Evolutionary conservation across 495 filamentous ascomycete genomes (phyloP).

Genomic region (Penicillium ucsense): DNA sequence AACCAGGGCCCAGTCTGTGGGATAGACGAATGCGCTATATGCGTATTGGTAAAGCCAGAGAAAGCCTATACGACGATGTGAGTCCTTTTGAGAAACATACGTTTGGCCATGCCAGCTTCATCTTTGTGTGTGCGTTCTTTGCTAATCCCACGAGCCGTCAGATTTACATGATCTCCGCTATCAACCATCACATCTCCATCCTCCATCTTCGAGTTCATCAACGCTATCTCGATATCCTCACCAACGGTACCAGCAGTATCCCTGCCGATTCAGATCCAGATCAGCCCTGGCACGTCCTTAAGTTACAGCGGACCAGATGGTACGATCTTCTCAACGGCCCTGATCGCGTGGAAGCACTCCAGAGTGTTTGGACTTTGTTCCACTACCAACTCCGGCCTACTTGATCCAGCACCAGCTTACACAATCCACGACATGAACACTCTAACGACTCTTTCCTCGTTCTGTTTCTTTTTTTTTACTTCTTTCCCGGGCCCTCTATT

Average conservation of each 20-base stretch:
- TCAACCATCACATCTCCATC: conserved; percentile 77
- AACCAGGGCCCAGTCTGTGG: conserved; percentile 58
- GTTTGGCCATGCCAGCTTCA: not conserved
- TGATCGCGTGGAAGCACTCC: conserved; percentile 61
- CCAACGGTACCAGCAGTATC: conserved; percentile 21
- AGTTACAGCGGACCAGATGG: conserved; percentile 65
- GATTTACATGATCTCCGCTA: conserved; percentile 70
- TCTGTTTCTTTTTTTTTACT: not conserved
- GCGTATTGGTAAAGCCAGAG: conserved; percentile 54
- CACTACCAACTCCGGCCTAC: conserved; percentile 52
- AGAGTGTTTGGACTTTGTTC: conserved; percentile 69
- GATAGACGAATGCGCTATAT: conserved; percentile 66
- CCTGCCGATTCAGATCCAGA: conserved; percentile 36
- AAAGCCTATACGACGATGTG: conserved; percentile 47
- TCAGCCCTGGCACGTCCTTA: conserved; percentile 53
- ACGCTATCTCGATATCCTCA: conserved; percentile 49
- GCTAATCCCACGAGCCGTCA: conserved; percentile 20
- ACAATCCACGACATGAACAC: not conserved
- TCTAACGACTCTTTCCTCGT: not conserved
- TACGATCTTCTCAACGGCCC: conserved; percentile 61
- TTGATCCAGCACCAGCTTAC: not conserved
- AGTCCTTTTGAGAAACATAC: not conserved
- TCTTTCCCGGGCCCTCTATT: too few species aligned
- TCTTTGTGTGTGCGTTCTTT: not conserved
- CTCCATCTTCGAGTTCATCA: conserved; percentile 64